Conservation (phyloP, 768 basidiomycete species). For the Rhodosporidiobolus odoratus region DNA sequence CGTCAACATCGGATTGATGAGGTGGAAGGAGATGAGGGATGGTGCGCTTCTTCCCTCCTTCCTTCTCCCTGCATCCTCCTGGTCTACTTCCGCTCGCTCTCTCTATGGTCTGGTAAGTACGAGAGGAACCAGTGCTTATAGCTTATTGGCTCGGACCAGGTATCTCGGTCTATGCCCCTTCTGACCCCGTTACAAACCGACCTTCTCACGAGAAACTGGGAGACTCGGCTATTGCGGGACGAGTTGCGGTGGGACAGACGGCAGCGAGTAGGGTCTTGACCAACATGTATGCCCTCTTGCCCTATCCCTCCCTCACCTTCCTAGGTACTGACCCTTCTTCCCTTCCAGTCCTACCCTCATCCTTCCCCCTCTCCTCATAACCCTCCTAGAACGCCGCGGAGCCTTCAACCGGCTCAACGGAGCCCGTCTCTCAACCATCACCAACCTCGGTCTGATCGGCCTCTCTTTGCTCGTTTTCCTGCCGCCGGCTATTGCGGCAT, state of each 20-base stretch:
- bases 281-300: constrained; percentile 46
- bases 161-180: constrained; percentile 35
- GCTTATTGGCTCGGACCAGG: constrained; percentile 4
- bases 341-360: constrained; percentile 47
- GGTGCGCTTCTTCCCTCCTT: constrained; percentile 39
- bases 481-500: constrained; percentile 49
- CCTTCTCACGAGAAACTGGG: constrained; percentile 43
- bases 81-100: background rate
- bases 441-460: constrained; percentile 47
- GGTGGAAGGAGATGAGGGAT: constrained; percentile 51
- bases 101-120: background rate
- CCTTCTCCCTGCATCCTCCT: background rate
- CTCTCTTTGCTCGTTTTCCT: constrained; percentile 48
- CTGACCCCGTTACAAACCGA: constrained; percentile 17
- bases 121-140: background rate
- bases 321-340: background rate
- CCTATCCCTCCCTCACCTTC: background rate
- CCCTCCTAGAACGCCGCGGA: constrained; percentile 45
- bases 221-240: constrained; percentile 47
- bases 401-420: constrained; percentile 47
- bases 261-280: constrained; percentile 48
- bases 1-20: constrained; percentile 47
- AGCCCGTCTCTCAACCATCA: constrained; percentile 39
- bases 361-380: constrained; percentile 49
- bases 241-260: constrained; percentile 48